phyloP scores from a whole-genome alignment of 139 green algal genomes.

The Tetradesmus obliquus region DNA sequence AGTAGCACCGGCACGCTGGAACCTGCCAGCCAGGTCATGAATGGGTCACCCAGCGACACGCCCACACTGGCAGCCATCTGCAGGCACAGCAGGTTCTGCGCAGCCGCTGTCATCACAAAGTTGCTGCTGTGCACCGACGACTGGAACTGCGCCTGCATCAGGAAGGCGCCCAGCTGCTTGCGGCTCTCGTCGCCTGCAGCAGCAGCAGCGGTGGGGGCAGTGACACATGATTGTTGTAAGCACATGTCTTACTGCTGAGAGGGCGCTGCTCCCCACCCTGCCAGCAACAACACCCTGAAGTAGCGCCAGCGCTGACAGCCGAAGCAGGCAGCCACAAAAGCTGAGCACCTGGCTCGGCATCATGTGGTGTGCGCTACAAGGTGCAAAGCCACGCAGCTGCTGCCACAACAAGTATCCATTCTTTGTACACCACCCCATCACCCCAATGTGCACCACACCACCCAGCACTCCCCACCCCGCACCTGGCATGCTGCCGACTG shows the following conservation, averaged over 20 bases:
- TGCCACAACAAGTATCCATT: background rate
- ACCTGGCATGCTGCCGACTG: conserved; percentile 54
- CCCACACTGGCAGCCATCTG: conserved; percentile 92
- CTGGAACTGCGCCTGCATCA: conserved; percentile 95
- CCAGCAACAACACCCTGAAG: no score
- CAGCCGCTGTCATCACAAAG: conserved; percentile 90
- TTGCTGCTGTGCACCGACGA: conserved; percentile 73
- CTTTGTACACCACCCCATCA: background rate
- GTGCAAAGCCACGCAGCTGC: no score
- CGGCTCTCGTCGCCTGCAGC: conserved; percentile 56
- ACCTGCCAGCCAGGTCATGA: conserved; percentile 91
- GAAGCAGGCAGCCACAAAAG: no score
- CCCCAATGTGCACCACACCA: background rate
- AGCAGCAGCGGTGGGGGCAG: background rate
- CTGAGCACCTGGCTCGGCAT: no score
- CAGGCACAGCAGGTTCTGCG: conserved; percentile 98
- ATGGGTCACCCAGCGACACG: conserved; percentile 84
- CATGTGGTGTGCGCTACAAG: no score
- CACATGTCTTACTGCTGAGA: no score
- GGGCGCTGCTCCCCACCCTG: no score
- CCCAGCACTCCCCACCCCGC: background rate
- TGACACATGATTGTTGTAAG: background rate
- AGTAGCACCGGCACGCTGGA: conserved; percentile 64
- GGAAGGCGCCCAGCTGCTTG: conserved; percentile 89
- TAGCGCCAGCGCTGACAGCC: no score